These are phyloP conservation scores for Oryza longistaminata DNA, from an alignment of 176 grass and related monocot genomes.

Conservation along the genomic window DNA sequence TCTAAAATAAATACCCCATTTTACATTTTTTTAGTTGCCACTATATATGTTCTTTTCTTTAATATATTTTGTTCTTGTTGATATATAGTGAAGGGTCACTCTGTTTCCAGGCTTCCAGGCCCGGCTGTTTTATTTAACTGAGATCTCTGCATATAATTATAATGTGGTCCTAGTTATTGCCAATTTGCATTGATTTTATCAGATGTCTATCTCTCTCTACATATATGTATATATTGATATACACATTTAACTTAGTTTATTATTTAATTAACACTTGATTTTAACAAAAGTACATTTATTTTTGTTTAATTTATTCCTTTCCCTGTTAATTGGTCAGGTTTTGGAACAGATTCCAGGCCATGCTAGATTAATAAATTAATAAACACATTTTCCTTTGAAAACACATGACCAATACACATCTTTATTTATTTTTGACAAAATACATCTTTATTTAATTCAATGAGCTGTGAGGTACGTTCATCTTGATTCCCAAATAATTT, in stretches of 20 bases:
- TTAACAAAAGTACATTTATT: background rate
- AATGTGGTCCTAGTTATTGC: background rate
- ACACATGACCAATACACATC: background rate
- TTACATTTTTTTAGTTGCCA: background rate
- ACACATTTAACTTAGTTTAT: background rate
- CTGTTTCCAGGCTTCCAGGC: background rate
- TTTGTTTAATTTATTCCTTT: background rate
- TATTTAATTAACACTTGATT: background rate
- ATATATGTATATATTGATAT: background rate
- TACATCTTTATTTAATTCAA: background rate
- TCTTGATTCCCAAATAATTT: background rate
- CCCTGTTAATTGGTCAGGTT: background rate
- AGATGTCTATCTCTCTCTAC: background rate
- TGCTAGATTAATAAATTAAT: background rate
- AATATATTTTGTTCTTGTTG: background rate
- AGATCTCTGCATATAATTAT: background rate
- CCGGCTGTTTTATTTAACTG: background rate
- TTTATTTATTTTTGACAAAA: background rate
- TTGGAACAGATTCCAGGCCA: background rate
- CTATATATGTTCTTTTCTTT: background rate
- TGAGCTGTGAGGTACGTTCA: background rate
- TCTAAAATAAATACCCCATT: background rate
- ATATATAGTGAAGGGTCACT: background rate
- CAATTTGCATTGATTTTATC: background rate
- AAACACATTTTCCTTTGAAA: background rate